Base-by-base conservation (phyloP, 768 basidiomycete species). In the Leccinum rimulosum region DNA sequence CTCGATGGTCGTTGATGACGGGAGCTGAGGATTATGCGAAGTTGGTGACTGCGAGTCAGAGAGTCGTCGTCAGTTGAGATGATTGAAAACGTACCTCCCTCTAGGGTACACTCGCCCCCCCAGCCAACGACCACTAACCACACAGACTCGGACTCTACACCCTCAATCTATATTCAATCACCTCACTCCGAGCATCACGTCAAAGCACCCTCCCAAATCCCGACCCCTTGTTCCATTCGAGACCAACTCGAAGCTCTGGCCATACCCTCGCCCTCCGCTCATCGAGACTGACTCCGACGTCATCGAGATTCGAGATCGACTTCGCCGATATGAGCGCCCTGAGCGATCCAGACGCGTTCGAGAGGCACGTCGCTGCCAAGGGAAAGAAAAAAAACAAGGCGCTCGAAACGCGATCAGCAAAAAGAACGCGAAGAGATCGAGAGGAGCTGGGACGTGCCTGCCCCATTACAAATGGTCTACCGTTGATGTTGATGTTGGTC, bases 321-420 rank as follows among this genome's bases (percentile, higher is more conserved):
- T 91, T 89, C 65, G 79, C 80, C 6, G 89, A 91, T 56, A 91
- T 82, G 47, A 85, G 87, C 58, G 84, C 86, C 22, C 70, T 91
- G 66, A 89, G 87, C 67, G 85, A 91, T 63, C 82, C 84, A 2
- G 80, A 80, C 51, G 80, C 81, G 10, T 89, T 88, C 64, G 65
- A 78, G 72, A 59, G 61, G 73, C 59, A 67, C 17, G 54, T 57
- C 45, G 60, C 59, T 38, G 61, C 64, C 61, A 73, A 71, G 22
- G 62, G 64, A 22, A 70, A 64, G 61, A 68, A 65, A 57, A 15
- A 61, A 19, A 69, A 57, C 22, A 22, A 22, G 22, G 52, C 66
- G 61, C 25, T 62, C 61, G 15, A 77, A 67, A 70, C 77, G 64
- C 65, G 70, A 82, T 65, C 57, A 69, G 52, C 58, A 74, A 66